Conservation (phyloP, 305 asterid genomes). For the Plantago coronopus region DNA sequence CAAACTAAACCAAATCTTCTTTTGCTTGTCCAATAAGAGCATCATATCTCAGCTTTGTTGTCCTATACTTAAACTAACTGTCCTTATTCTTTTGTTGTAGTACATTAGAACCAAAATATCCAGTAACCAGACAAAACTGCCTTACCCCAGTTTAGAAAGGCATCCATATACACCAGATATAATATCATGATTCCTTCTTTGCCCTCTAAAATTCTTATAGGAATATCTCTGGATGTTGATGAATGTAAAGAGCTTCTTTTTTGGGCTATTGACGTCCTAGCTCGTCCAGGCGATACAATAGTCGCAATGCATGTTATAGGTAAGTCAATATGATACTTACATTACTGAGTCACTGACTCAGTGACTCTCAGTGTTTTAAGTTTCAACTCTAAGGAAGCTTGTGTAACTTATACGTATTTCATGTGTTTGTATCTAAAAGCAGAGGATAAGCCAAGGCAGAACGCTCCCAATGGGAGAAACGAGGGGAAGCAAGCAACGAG, state of each 20-base stretch:
- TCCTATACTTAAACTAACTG: constrained; percentile 25
- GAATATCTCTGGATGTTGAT: constrained; percentile 53
- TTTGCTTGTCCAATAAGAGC: constrained; percentile 61
- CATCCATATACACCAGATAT: constrained; percentile 11
- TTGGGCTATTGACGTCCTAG: constrained; percentile 54
- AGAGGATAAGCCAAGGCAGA: constrained; percentile 40
- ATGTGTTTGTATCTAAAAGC: constrained; percentile 19
- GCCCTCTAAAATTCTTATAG: constrained; percentile 59
- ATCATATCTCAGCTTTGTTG: constrained; percentile 24
- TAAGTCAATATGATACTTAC: constrained; percentile 23
- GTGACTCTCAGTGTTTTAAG: too few relatives aligned
- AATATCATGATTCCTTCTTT: constrained; percentile 30
- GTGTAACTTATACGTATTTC: neutral
- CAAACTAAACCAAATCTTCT: constrained; percentile 8
- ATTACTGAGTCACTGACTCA: neutral
- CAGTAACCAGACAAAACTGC: constrained; percentile 28
- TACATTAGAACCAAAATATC: constrained; percentile 14
- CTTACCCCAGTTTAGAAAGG: neutral
- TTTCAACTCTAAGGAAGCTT: neutral
- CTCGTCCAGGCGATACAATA: constrained; percentile 62
- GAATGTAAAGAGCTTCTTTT: constrained; percentile 52
- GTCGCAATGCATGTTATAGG: constrained; percentile 70
- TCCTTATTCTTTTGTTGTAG: constrained; percentile 19
- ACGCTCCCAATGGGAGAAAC: constrained; percentile 27
- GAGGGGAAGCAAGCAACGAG: constrained; percentile 37